A percentile compares a stretch with the other conserved stretches of the same genome.
Evolutionary conservation across 2,329 filamentous ascomycete genomes (phyloP).

Genomic region (Xylaria sp.): DNA sequence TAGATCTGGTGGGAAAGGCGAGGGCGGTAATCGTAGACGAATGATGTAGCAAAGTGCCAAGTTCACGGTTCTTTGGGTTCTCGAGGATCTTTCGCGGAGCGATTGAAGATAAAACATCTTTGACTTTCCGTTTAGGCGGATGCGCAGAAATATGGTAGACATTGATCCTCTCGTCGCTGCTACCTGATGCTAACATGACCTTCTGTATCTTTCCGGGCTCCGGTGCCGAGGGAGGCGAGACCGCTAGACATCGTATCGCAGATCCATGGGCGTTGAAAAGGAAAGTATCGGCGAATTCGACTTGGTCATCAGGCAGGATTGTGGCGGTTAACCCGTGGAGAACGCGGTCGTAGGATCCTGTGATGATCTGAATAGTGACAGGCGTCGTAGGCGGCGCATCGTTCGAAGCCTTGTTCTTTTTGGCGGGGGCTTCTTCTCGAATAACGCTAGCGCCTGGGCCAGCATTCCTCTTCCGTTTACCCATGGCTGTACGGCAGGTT

Average conservation of each 20-base stretch:
- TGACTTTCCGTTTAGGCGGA: slow-evolving; percentile 66
- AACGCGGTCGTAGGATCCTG: slow-evolving; percentile 93
- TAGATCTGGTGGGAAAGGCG: slow-evolving; percentile 84
- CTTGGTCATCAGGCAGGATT: slow-evolving; percentile 61
- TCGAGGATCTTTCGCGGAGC: slow-evolving; percentile 80
- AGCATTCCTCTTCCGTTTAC: slow-evolving; percentile 62
- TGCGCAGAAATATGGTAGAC: slow-evolving; percentile 87
- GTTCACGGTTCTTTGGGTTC: slow-evolving; percentile 86
- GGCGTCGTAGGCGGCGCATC: slow-evolving; percentile 43
- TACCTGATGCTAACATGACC: slow-evolving; percentile 88
- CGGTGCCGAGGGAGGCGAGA: slow-evolving; percentile 78
- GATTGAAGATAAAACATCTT: slow-evolving; percentile 72
- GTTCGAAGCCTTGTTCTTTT: slow-evolving; percentile 46
- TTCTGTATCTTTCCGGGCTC: slow-evolving; percentile 76
- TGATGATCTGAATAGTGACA: slow-evolving; percentile 85
- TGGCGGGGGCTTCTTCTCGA: slow-evolving; percentile 33
- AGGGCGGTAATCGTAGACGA: slow-evolving; percentile 82
- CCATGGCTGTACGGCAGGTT: slow-evolving; percentile 51
- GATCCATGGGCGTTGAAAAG: slow-evolving; percentile 94
- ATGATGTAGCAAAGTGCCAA: slow-evolving; percentile 90
- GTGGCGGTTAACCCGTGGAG: slow-evolving; percentile 90
- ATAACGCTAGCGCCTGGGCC: slow-evolving; percentile 29
- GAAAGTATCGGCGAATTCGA: slow-evolving; percentile 89
- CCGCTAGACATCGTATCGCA: slow-evolving; percentile 86
- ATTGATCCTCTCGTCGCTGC: slow-evolving; percentile 94